Evolutionary conservation across 495 filamentous ascomycete species (phyloP).

Genomic region (Daldinia concentrica): DNA sequence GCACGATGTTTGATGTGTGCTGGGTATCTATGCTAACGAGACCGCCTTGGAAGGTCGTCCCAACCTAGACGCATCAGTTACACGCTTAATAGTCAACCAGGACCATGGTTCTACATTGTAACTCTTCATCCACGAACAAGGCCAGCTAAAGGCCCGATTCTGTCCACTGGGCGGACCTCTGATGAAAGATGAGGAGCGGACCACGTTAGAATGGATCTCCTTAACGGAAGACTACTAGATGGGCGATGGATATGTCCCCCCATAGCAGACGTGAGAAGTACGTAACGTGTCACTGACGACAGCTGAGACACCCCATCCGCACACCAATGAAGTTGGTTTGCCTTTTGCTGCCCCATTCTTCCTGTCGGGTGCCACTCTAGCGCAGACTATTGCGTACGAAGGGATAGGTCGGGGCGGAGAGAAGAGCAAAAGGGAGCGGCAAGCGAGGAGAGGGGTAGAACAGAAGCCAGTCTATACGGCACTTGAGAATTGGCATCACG

Average conservation of each 20-base stretch:
- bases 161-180: conserved; percentile 17
- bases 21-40: conserved; percentile 9
- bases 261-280: conserved; percentile 25
- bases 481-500: conserved; percentile 34
- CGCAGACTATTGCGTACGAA: conserved; percentile 21
- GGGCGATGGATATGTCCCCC: conserved; percentile 15
- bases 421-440: conserved; percentile 15
- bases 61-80: conserved; percentile 9
- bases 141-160: conserved; percentile 29
- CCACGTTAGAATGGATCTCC: conserved; percentile 5
- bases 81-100: conserved; percentile 19
- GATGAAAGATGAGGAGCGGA: conserved; percentile 20
- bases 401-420: conserved; percentile 31
- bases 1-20: conserved; percentile 17
- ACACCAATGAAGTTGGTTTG: conserved; percentile 32
- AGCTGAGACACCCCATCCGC: conserved; percentile 27
- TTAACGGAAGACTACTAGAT: conserved; percentile 10
- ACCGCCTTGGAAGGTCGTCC: conserved; percentile 9
- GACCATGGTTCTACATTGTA: conserved; percentile 30
- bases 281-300: conserved; percentile 37
- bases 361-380: conserved; percentile 28
- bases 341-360: conserved; percentile 27
- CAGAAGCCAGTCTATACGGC: conserved; percentile 26
- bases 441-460: conserved; percentile 27
- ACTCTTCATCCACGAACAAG: conserved; percentile 22